Base-by-base conservation (phyloP, 2,329 filamentous ascomycete species). In the Ophiostoma fasciatum region DNA sequence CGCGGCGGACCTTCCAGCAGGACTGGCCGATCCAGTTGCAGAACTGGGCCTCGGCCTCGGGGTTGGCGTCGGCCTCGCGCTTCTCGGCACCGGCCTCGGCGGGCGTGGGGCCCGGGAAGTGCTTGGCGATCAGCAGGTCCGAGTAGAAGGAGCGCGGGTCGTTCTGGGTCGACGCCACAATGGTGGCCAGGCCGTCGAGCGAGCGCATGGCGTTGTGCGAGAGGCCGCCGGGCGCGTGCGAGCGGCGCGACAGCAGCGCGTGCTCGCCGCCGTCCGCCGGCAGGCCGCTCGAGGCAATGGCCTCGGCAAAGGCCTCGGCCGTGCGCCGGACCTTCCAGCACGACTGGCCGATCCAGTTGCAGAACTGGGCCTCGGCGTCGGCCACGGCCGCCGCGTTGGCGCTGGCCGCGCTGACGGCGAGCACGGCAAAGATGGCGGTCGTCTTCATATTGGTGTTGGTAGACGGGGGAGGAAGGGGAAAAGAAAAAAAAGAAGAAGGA, bases 1-100 rank as follows among this genome's bases (percentile, higher is more conserved):
- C 59, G 42, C 59, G 60, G 46, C 60, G 59, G 13, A 26, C 36
- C 33, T 36, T 36, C 49, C 51, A 57, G 57, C 64, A 68, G 18
- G 53, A 44, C 45, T 59, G 49, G 39, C 63, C 62, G 19, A 48
- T 45, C 28, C 48, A 47, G 35, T 46, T 39, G 48, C 61, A 64
- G 44, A 49, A 56, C 18, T 39, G 35, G 11, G 46, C 41, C 30
- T 48, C 45, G 35, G 44, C 43, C 28, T 48, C 43, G 26, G 35
- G 26, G 23, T 34, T 28, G 14, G 35, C 13, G 14, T 47, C 48
- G 29, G 37, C 41, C 7, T 35, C 29, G 29, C 29, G 29, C 29
- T 31, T 31, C 11, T 20, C 14, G 28, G 12, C 23, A 19, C 18
- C 10, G 10, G 25, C 28, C 14, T 37, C 36, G 40, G 8, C 8